Evolutionary conservation across 768 basidiomycete genomes (phyloP), one percentile per base, ranked within the genome.

Genomic region (Leccinum boreale): DNA sequence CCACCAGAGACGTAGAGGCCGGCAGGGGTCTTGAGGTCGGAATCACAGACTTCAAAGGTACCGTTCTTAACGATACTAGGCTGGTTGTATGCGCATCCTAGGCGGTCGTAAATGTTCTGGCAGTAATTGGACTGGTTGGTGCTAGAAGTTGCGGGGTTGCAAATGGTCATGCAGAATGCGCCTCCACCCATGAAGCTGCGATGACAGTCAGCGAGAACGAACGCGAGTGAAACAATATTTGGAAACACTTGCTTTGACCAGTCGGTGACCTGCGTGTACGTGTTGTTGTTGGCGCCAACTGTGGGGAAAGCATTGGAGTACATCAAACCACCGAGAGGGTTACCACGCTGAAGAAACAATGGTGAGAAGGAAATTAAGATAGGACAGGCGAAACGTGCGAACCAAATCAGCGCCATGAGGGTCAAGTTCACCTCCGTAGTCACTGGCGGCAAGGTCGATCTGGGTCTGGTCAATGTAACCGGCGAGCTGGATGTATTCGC

Each of bases 391-490:
- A 45, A 7, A 45, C n/a, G 15, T 42, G 72, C 76, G 14, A 52
- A 81, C 81, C 55, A 73, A 63, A 68, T 90, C 89, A 59, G 87
- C 87, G 57, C 89, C 89, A 60, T 87, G 85, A 15, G 87, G 83
- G 70, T 91, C 87, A 52, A 90, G 79, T 72, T 92, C 90, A 57
- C 90, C 91, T 62, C 92, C 91, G 33, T 65, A 81, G 64, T 93
- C 91, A 12, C 56, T 70, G 0, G 68, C 11, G 11, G 68, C 55
- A 19, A 92, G 61, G 72, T 87, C 78, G 60, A 93, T 71, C 48
- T 66, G 59, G 3, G 73, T 74, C 73, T 92, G 89, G 66, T 91
- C 75, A 58, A 92, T 79, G 71, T 78, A 83, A 9, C 87, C 90
- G 49, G 80, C 77, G 52, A 83, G 73, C 61, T 85, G 83, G 21